phyloP scores from a whole-genome alignment of 441 rosid species.

The Macaranga tanarius region DNA sequence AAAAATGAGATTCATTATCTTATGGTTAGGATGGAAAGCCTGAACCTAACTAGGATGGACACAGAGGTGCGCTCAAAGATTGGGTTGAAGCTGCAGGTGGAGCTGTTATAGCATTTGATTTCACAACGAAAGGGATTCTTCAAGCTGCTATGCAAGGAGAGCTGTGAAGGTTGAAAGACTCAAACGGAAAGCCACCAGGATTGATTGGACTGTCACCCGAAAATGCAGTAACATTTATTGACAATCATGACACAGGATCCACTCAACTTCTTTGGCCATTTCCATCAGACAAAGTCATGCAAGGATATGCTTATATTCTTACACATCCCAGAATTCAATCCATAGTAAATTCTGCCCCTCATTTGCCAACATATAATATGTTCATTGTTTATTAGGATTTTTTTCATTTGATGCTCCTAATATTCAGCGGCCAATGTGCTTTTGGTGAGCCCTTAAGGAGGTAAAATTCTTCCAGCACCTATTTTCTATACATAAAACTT shows the following conservation, averaged over 20 bases:
- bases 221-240: conserved; percentile 78
- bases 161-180: conserved; percentile 70
- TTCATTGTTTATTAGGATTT: too few species aligned
- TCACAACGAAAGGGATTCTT: conserved; percentile 77
- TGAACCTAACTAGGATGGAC: conserved; percentile 33
- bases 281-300: conserved; percentile 87
- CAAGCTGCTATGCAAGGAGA: conserved; percentile 71
- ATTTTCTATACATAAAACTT: too few species aligned
- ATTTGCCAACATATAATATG: too few species aligned
- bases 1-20: conserved; percentile 65
- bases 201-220: conserved; percentile 64
- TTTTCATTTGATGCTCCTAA: too few species aligned
- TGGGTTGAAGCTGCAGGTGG: conserved; percentile 71
- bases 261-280: conserved; percentile 63
- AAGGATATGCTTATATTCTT: conserved; percentile 84
- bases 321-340: conserved; percentile 80
- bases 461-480: too few species aligned
- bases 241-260: conserved; percentile 83
- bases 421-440: too few species aligned
- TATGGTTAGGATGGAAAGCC: conserved; percentile 32
- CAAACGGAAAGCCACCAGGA: conserved; percentile 76
- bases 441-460: too few species aligned
- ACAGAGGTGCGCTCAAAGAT: conserved; percentile 44
- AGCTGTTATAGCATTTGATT: conserved; percentile 61
- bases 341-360: conserved; percentile 41